Evolutionary conservation across 1,284 basidiomycete species (phyloP).

Genomic region (Irpex sp.): DNA sequence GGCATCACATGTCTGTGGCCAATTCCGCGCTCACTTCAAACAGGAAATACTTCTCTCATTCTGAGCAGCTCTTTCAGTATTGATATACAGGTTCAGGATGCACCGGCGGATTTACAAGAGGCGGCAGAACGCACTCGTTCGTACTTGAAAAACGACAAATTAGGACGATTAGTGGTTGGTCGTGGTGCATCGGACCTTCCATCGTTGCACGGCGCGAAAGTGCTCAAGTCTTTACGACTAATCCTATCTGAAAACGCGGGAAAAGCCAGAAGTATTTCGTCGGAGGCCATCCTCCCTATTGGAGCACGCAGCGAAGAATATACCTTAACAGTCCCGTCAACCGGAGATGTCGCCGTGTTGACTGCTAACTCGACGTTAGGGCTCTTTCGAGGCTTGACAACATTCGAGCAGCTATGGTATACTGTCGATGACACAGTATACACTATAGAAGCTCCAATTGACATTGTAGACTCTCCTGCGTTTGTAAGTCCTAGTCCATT

Average conservation of each 20-base stretch:
- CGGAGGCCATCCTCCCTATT: slow-evolving; percentile 47
- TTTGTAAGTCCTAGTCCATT: slow-evolving; percentile 37
- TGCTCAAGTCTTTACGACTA: slow-evolving; percentile 30
- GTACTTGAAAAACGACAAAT: slow-evolving; percentile 35
- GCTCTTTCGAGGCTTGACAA: slow-evolving; percentile 76
- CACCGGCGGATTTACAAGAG: slow-evolving; percentile 36
- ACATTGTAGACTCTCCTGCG: slow-evolving; percentile 56
- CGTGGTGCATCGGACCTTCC: slow-evolving; percentile 36
- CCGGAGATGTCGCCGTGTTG: slow-evolving; percentile 54
- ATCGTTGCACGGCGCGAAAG: slow-evolving; percentile 24
- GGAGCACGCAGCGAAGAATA: slow-evolving; percentile 62
- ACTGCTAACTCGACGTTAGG: slow-evolving; percentile 71
- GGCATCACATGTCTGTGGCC: slow-evolving; percentile 45
- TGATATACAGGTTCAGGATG: slow-evolving; percentile 22
- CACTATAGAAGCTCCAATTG: slow-evolving; percentile 51
- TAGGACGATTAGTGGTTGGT: slow-evolving; percentile 41
- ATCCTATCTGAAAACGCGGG: slow-evolving; percentile 29
- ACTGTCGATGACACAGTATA: slow-evolving; percentile 42
- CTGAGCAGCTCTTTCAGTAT: slow-evolving; percentile 44
- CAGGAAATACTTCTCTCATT: slow-evolving; percentile 44
- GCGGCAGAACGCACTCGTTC: slow-evolving; percentile 37
- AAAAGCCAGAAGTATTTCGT: slow-evolving; percentile 34
- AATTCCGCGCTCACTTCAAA: slow-evolving; percentile 44
- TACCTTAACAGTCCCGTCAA: slow-evolving; percentile 49
- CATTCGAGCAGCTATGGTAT: slow-evolving; percentile 77